phyloP scores from a whole-genome alignment of 345 rosid genomes.

The Durio zibethinus region DNA sequence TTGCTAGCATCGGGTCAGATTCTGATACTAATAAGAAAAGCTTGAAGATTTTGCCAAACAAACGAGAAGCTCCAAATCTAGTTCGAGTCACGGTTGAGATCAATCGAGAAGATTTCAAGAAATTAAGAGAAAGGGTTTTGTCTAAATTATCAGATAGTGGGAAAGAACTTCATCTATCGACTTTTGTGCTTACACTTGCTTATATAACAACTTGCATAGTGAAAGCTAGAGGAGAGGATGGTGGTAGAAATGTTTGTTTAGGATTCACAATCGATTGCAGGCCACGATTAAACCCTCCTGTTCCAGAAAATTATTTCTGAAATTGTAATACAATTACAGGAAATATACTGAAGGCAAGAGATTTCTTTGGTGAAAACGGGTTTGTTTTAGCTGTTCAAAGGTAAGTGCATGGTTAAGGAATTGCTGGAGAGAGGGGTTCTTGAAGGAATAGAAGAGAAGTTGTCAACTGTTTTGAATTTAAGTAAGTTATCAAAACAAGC shows the following conservation, averaged over 20 bases:
- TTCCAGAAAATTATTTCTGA: conserved; percentile 31
- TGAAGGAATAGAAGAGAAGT: not conserved
- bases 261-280: conserved; percentile 27
- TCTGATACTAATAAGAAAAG: conserved; percentile 12
- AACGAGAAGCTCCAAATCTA: not conserved
- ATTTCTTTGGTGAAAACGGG: not conserved
- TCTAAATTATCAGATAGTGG: not conserved
- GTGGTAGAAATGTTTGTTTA: not conserved
- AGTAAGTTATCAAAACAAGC: not conserved
- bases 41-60: not conserved
- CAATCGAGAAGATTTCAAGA: conserved; percentile 20
- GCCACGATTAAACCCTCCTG: conserved; percentile 16
- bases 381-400: not conserved
- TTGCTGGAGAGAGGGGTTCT: not conserved
- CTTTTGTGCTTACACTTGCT: conserved; percentile 25
- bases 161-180: conserved; percentile 23
- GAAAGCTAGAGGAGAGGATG: conserved; percentile 14
- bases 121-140: conserved; percentile 13
- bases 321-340: not conserved
- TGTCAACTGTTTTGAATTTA: not conserved
- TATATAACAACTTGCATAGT: conserved; percentile 17
- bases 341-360: not conserved
- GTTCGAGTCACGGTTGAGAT: conserved; percentile 26
- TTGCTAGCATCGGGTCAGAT: conserved; percentile 7
- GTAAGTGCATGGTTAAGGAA: not conserved